phyloP scores from a whole-genome alignment of 352 stramenopile species.

The Phytopythium litorale region DNA sequence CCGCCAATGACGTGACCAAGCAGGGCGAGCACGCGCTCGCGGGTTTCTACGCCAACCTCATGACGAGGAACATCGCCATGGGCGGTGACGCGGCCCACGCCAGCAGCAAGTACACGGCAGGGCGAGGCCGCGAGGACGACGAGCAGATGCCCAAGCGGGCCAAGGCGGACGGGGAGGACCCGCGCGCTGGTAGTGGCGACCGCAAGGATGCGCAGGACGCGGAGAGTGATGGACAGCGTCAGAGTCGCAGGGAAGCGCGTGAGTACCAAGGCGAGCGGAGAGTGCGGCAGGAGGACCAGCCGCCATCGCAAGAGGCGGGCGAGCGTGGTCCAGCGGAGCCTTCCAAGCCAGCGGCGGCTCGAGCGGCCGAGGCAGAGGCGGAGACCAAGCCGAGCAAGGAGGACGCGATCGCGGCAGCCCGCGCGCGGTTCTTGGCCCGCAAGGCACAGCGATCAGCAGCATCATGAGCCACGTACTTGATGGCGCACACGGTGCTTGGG shows the following conservation, averaged over 20 bases:
- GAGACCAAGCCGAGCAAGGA: slow-evolving; percentile 47
- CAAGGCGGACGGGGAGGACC: background rate
- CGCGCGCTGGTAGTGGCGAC: background rate
- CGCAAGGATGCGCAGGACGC: slow-evolving; percentile 3
- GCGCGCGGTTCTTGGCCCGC: slow-evolving; percentile 80
- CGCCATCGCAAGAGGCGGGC: slow-evolving; percentile 14
- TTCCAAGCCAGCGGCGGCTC: background rate
- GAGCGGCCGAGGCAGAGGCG: background rate
- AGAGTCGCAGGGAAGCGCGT: background rate
- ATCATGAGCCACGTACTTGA: slow-evolving; percentile 4
- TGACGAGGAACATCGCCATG: slow-evolving; percentile 92
- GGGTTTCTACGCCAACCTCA: slow-evolving; percentile 89
- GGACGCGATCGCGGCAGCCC: slow-evolving; percentile 72
- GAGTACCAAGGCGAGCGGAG: slow-evolving; percentile 3
- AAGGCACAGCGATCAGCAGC: slow-evolving; percentile 52
- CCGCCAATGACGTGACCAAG: slow-evolving; percentile 72
- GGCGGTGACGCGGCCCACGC: slow-evolving; percentile 65
- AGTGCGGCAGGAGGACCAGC: slow-evolving; percentile 8
- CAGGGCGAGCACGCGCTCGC: slow-evolving; percentile 71
- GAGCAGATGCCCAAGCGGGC: background rate
- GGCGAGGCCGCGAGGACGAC: slow-evolving; percentile 16
- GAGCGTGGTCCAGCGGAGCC: background rate
- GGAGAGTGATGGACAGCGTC: background rate
- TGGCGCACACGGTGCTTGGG: no score
- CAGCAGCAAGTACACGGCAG: slow-evolving; percentile 81